Conservation (phyloP, 1,284 basidiomycete genomes). For the Neotropicomus parvogracilis region DNA sequence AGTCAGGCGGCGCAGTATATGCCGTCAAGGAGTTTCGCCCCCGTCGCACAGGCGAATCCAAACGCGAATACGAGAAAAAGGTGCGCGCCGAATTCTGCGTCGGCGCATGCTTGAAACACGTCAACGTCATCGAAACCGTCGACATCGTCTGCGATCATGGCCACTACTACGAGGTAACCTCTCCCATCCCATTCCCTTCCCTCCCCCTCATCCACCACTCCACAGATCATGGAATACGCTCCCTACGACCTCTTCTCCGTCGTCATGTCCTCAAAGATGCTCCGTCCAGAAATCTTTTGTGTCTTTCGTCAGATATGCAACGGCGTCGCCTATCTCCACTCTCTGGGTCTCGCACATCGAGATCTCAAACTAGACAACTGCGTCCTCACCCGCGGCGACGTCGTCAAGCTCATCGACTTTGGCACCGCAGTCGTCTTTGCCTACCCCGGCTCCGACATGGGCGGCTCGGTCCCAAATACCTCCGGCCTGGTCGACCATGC, state of each 20-base stretch:
- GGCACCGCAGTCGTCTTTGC: slow-evolving; percentile 99
- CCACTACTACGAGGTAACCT: slow-evolving; percentile 91
- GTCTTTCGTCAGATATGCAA: slow-evolving; percentile 98
- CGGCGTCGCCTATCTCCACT: slow-evolving; percentile 97
- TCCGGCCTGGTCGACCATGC: slow-evolving; percentile 9
- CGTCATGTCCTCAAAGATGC: slow-evolving; percentile 99
- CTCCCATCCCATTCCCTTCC: background rate
- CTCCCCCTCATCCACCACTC: slow-evolving; percentile 13
- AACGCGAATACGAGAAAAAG: slow-evolving; percentile 99
- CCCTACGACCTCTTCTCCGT: slow-evolving; percentile 98
- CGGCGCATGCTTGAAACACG: slow-evolving; percentile 90
- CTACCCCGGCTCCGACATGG: slow-evolving; percentile 75
- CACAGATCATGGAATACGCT: slow-evolving; percentile 97
- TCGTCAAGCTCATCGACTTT: slow-evolving; percentile 99
- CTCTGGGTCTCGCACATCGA: slow-evolving; percentile 95
- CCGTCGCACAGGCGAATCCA: slow-evolving; percentile 80
- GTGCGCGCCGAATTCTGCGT: slow-evolving; percentile 99
- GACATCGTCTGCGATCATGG: slow-evolving; percentile 98
- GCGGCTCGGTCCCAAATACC: slow-evolving; percentile 19
- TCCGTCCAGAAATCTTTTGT: slow-evolving; percentile 96
- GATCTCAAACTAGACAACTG: slow-evolving; percentile 99
- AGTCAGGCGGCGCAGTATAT: slow-evolving; percentile 80
- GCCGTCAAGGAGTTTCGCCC: slow-evolving; percentile 98
- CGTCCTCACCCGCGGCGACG: slow-evolving; percentile 92
- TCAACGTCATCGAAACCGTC: slow-evolving; percentile 97